phyloP scores from a whole-genome alignment of 2,329 filamentous ascomycete species.

The Nemania diffusa region DNA sequence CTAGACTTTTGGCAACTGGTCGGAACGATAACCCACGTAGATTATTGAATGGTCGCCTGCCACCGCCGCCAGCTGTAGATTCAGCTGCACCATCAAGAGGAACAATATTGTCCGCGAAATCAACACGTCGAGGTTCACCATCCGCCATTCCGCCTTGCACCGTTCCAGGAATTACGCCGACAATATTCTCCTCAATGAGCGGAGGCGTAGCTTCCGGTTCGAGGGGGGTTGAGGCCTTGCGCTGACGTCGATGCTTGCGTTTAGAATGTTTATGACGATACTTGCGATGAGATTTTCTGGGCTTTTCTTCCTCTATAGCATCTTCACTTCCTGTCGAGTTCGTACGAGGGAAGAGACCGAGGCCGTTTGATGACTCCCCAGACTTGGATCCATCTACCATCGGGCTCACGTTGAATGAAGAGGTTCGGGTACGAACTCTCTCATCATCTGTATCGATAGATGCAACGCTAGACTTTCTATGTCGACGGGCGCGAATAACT shows the following conservation, averaged over 20 bases:
- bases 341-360: slow-evolving; percentile 50
- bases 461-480: slow-evolving; percentile 80
- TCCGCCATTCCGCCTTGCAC: slow-evolving; percentile 35
- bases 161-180: slow-evolving; percentile 41
- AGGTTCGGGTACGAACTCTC: slow-evolving; percentile 50
- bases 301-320: slow-evolving; percentile 55
- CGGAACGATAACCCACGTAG: slow-evolving; percentile 70
- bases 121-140: slow-evolving; percentile 65
- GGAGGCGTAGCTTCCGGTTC: slow-evolving; percentile 38
- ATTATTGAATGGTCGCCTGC: slow-evolving; percentile 63
- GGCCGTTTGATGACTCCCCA: slow-evolving; percentile 54
- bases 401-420: slow-evolving; percentile 55
- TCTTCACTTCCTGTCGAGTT: slow-evolving; percentile 57
- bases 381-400: slow-evolving; percentile 52
- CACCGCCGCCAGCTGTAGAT: slow-evolving; percentile 33
- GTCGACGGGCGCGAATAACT: slow-evolving; percentile 75
- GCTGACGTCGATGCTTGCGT: slow-evolving; percentile 55
- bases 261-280: slow-evolving; percentile 56
- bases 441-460: slow-evolving; percentile 68
- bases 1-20: slow-evolving; percentile 72
- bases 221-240: slow-evolving; percentile 38
- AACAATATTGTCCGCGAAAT: slow-evolving; percentile 59
- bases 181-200: slow-evolving; percentile 49
- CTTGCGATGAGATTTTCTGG: slow-evolving; percentile 51
- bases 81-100: slow-evolving; percentile 48